Evolutionary conservation across 1,139 yeast genomes (phyloP), one percentile per base, ranked within the genome.

Genomic region (Schwanniomyces etchellsii): DNA sequence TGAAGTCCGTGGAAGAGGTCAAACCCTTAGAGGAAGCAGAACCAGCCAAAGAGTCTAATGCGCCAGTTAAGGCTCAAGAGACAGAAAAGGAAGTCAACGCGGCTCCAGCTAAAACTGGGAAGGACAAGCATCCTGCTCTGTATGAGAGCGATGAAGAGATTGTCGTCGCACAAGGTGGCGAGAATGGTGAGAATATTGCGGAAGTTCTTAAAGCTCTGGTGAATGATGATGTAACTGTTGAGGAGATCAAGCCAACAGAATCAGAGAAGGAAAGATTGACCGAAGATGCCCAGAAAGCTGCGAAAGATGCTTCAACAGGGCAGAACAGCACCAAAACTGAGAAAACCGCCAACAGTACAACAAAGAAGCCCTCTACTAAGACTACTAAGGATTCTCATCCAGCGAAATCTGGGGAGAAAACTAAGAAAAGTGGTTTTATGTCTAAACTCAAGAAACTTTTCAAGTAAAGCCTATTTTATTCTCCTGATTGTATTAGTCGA

Each of bases 361-460:
- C 25, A 7, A 7, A 9, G 11, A 7, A 7, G 13, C 7, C 25
- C 12, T 23, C 14, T 10, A 7, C 25, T 11, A 13, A 11, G 6
- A 23, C 9, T n/a, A 23, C 9, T 9, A 13, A 10, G 11, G 13
- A 9, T n/a, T 13, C 25, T 7, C 14, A 7, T 7, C 25, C 25
- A 23, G 14, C 25, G 9, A 23, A 10, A 14, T 9, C 12, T 13
- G 29, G 25, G n/a, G 35, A 32, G 20, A 53, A 54, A 36, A 60
- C 64, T 50, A 66, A 67, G 59, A 69, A 64, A 52, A 52, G 50
- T 26, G 65, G 73, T 14, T 55, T 67, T 32, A 52, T 70, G 29
- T 55, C 73, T 29, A 70, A 66, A 45, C 47, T 71, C 39, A 71
- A 69, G 55, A 70, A 63, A 46, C 43, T 65, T 24, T 60, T 69